Conservation (phyloP, 345 rosid genomes). For the Dimocarpus longan region DNA sequence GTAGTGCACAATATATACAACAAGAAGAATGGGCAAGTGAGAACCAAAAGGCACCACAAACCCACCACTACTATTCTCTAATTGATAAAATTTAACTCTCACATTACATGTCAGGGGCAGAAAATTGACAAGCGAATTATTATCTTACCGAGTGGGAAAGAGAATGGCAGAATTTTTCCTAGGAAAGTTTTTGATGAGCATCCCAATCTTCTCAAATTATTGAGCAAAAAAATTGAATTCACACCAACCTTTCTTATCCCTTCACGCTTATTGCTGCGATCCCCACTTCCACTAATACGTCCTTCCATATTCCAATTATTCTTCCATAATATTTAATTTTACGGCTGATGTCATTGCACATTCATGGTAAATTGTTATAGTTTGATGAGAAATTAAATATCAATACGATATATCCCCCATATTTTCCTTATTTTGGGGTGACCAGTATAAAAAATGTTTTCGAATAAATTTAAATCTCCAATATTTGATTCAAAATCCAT, state of each 20-base stretch:
- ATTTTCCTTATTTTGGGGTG: no score
- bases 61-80: background rate
- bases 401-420: no score
- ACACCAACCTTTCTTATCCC: background rate
- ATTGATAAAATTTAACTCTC: background rate
- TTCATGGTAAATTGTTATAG: background rate
- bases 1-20: background rate
- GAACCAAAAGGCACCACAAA: background rate
- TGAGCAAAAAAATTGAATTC: background rate
- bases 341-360: background rate
- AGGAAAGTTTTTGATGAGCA: conserved; percentile 3
- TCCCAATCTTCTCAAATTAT: conserved; percentile 15
- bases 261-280: background rate
- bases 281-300: background rate
- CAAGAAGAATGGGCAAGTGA: background rate
- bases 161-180: background rate
- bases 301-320: background rate
- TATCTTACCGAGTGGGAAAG: conserved; percentile 5
- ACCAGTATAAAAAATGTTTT: no score
- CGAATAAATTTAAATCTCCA: no score
- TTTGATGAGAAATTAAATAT: no score
- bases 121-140: background rate
- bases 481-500: no score
- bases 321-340: background rate
- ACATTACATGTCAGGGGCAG: background rate